Conservation (phyloP, 805 yeast genomes). For the Blastobotrys mokoenaii region DNA sequence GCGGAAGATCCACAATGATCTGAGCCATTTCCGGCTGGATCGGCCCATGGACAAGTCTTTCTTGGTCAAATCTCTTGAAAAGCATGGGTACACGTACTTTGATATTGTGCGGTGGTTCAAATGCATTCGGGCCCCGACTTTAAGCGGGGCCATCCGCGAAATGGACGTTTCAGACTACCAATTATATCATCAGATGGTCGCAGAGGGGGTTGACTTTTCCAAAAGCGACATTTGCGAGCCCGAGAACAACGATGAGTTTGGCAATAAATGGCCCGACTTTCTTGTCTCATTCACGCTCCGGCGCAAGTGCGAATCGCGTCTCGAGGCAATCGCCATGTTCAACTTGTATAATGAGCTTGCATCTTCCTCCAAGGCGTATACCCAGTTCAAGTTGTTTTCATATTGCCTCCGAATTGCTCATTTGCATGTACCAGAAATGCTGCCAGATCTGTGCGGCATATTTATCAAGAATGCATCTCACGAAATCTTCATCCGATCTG, state of each 20-base stretch:
- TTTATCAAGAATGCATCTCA: conserved; percentile 12
- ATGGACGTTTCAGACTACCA: too few relatives aligned
- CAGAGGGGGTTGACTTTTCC: too few relatives aligned
- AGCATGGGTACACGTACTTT: conserved; percentile 8
- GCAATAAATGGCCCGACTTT: conserved; percentile 23
- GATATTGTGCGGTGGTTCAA: conserved; percentile 14
- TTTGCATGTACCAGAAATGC: conserved; percentile 20
- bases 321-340: conserved; percentile 14
- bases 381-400: conserved; percentile 9
- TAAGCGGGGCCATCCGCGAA: conserved; percentile 11
- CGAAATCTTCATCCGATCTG: conserved; percentile 2
- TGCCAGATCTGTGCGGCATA: conserved; percentile 21
- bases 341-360: too few relatives aligned
- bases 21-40: neutral
- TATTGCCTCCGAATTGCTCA: conserved; percentile 6
- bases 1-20: neutral
- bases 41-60: neutral
- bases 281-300: conserved; percentile 20
- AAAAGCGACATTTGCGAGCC: too few relatives aligned
- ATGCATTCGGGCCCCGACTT: conserved; percentile 12
- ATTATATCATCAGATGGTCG: too few relatives aligned
- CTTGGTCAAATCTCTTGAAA: conserved; percentile 5
- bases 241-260: too few relatives aligned
- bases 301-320: conserved; percentile 16
- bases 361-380: too few relatives aligned